Percentiles rank a stretch among this genome's conserved stretches.
phyloP scores from a whole-genome alignment of 345 rosid genomes.

The Acer campestre region DNA sequence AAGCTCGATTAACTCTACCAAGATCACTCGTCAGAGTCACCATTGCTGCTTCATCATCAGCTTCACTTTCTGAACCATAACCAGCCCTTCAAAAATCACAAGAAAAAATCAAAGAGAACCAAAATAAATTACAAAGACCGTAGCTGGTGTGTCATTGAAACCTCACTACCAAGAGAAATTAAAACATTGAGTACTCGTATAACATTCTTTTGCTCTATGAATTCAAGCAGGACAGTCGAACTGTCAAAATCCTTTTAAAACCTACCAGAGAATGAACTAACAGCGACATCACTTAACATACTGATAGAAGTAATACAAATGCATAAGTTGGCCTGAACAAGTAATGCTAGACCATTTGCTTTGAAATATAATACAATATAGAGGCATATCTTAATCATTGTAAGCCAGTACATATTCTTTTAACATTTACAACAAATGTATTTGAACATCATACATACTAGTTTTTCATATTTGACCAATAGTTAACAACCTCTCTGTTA shows the following conservation, averaged over 20 bases:
- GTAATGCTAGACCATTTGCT: background rate
- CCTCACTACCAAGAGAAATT: background rate
- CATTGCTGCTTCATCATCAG: slow-evolving; percentile 89
- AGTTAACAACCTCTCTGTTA: background rate
- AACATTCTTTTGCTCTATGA: background rate
- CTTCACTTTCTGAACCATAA: slow-evolving; percentile 97
- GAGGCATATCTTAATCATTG: background rate
- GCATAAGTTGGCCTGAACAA: background rate
- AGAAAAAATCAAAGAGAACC: slow-evolving; percentile 5
- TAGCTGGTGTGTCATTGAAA: background rate
- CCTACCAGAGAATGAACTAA: background rate
- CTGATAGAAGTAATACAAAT: background rate
- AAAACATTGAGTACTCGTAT: background rate
- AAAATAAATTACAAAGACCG: background rate
- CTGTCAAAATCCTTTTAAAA: background rate
- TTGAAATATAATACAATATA: background rate
- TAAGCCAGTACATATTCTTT: background rate
- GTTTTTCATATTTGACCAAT: background rate
- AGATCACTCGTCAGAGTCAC: slow-evolving; percentile 78
- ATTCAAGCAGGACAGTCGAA: background rate
- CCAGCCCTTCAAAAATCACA: slow-evolving; percentile 60
- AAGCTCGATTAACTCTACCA: slow-evolving; percentile 69
- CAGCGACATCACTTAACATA: background rate
- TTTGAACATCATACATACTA: background rate
- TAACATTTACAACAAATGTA: background rate